phyloP scores from a whole-genome alignment of 208 protist species.

The Trypanosoma mega region DNA sequence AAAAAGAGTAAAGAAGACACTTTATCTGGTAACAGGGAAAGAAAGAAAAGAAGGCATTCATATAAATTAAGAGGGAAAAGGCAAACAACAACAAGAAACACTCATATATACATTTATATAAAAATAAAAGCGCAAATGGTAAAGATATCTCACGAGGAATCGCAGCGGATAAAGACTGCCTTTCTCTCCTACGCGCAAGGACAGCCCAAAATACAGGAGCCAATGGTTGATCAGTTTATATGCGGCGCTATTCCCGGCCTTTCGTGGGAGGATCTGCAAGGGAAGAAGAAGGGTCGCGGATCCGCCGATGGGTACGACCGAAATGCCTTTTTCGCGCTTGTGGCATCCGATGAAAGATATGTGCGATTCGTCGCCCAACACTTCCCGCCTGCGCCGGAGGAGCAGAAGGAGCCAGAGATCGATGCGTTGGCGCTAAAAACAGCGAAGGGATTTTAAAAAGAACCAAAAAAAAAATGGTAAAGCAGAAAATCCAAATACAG shows the following conservation, averaged over 20 bases:
- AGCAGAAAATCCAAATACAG: no score
- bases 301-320: conserved; percentile 69
- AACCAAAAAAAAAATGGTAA: no score
- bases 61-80: no score
- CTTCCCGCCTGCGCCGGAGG: conserved; percentile 70
- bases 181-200: conserved; percentile 88
- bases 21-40: no score
- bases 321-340: conserved; percentile 76
- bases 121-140: conserved; percentile 56
- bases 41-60: no score
- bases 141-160: conserved; percentile 63
- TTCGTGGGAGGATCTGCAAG: conserved; percentile 83
- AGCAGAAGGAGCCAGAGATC: conserved; percentile 68
- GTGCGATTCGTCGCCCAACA: conserved; percentile 70
- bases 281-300: conserved; percentile 58
- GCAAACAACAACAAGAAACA: no score
- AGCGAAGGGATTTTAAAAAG: conserved; percentile 77
- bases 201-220: conserved; percentile 64
- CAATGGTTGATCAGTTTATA: conserved; percentile 90
- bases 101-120: no score
- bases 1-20: no score
- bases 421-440: conserved; percentile 79
- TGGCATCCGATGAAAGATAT: conserved; percentile 69
- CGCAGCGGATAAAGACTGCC: conserved; percentile 86
- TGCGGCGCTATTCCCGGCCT: conserved; percentile 83